Percentiles rank a stretch among this genome's conserved stretches.
Conservation (phyloP, 306 rosid genomes). For the Malus fusca region DNA sequence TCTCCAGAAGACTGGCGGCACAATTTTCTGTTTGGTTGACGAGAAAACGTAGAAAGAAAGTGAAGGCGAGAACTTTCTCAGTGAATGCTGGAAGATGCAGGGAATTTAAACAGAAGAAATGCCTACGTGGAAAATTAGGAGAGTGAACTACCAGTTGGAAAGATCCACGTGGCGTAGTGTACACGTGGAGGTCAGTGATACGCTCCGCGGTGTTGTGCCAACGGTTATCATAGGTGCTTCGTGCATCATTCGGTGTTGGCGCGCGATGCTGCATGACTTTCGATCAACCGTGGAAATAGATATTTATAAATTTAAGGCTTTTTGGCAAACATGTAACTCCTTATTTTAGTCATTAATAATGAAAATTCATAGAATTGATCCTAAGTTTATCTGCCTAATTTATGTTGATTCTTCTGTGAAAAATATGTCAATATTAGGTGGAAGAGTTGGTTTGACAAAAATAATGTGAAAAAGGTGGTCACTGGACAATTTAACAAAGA, state of each 20-base stretch:
- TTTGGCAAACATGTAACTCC: too few species aligned
- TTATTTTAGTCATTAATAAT: too few species aligned
- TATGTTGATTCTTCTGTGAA: too few species aligned
- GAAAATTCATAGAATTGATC: fast-evolving
- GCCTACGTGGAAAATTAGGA: conserved; percentile 35
- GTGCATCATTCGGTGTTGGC: background rate
- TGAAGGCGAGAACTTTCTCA: background rate
- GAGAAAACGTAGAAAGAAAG: conserved; percentile 14
- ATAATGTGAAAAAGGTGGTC: too few species aligned
- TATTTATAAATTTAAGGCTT: too few species aligned
- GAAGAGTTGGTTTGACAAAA: too few species aligned
- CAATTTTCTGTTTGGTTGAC: conserved; percentile 22
- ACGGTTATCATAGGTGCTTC: background rate
- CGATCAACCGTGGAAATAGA: background rate
- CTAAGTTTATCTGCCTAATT: too few species aligned
- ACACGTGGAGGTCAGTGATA: conserved; percentile 37
- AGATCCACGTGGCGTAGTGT: background rate
- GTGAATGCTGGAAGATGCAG: conserved; percentile 4
- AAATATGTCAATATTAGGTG: too few species aligned
- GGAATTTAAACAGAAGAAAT: background rate
- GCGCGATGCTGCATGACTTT: background rate
- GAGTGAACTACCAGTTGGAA: background rate
- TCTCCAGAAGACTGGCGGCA: conserved; percentile 24
- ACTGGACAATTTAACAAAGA: too few species aligned
- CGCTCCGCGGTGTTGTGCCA: conserved; percentile 33